Base-by-base conservation (phyloP, 169 alveolate genomes). In the Plasmodium ovale region DNA sequence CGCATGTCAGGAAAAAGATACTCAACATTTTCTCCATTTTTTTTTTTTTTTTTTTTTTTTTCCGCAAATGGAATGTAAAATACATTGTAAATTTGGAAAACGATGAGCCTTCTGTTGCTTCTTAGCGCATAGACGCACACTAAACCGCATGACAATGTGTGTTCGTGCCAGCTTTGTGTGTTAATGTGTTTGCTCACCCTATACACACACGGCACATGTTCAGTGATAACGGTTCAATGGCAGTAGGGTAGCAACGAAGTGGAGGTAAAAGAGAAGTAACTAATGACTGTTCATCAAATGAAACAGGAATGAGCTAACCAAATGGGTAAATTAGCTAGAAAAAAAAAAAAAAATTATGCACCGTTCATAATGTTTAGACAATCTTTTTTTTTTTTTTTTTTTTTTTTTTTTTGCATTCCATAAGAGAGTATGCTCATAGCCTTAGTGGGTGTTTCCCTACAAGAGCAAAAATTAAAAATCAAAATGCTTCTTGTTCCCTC, bases 291-390 rank as follows among this genome's bases (percentile, higher is more conserved):
- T n/a, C n/a, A n/a, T n/a, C n/a, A n/a, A n/a, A n/a, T n/a, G n/a
- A n/a, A n/a, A n/a, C n/a, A n/a, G n/a, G n/a, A n/a, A n/a, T n/a
- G 84, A 21, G 10, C 64, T 54, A 54, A 29, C 64, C 35, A 59
- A 59, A 59, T 25, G 3, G 3, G 5, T n/a, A 51, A 51, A 51
- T 3, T 3, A 51, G 19, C 60, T 21, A 7, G n/a, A 51, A 14
- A 51, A 51, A 14, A 51, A 14, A 51, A 51, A 4, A 59, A 29
- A 29, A 1, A 29, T 21, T 69, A 47, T 69, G 64, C 23, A 31
- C 67, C 6, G 33, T 49, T 12, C 25, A 29, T 31, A 69, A 47
- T 44, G 19, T 47, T 42, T 47, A 19, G 9, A 54, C 21, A 54
- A 44, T 47, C 47, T 19, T 21, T 25, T 64, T 29, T 33, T 64